Percentiles rank a stretch among this genome's conserved stretches.
Conservation (phyloP, 1,284 basidiomycete species). For the Ceratobasidium sp. region DNA sequence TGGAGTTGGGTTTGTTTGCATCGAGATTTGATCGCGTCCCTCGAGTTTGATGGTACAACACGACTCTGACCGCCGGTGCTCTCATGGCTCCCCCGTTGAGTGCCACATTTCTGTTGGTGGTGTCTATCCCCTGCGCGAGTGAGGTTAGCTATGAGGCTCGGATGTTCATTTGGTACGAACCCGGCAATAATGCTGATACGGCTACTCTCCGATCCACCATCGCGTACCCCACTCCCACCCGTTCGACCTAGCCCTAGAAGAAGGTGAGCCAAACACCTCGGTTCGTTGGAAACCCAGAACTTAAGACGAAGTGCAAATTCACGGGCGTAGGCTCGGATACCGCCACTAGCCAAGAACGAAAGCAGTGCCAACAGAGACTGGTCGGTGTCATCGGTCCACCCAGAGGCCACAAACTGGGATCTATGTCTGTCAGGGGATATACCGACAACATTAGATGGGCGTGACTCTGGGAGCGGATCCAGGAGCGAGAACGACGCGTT, state of each 20-base stretch:
- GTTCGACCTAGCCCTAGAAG: conserved; percentile 35
- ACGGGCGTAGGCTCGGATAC: neutral
- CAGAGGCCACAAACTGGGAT: conserved; percentile 5
- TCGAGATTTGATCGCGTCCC: neutral
- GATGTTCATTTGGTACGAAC: neutral
- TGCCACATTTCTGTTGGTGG: conserved; percentile 13
- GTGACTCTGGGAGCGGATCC: neutral
- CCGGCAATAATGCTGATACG: conserved; percentile 9
- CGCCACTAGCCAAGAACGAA: conserved; percentile 30
- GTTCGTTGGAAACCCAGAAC: conserved; percentile 23
- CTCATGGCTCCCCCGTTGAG: conserved; percentile 35
- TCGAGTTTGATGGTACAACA: conserved; percentile 10
- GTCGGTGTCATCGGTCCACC: conserved; percentile 39
- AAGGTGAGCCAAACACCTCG: conserved; percentile 26
- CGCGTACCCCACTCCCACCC: conserved; percentile 21
- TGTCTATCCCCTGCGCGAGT: conserved; percentile 15
- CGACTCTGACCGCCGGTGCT: conserved; percentile 6
- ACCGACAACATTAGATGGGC: neutral
- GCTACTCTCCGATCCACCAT: neutral
- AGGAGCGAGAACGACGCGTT: conserved; percentile 9
- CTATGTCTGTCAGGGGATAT: conserved; percentile 28
- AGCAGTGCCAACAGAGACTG: conserved; percentile 25
- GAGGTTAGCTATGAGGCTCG: neutral
- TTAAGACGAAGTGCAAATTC: conserved; percentile 36
- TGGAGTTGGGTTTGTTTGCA: neutral